Base-by-base conservation (phyloP, 192 early-diverging fungal genomes). In the Mortierella alpina region DNA sequence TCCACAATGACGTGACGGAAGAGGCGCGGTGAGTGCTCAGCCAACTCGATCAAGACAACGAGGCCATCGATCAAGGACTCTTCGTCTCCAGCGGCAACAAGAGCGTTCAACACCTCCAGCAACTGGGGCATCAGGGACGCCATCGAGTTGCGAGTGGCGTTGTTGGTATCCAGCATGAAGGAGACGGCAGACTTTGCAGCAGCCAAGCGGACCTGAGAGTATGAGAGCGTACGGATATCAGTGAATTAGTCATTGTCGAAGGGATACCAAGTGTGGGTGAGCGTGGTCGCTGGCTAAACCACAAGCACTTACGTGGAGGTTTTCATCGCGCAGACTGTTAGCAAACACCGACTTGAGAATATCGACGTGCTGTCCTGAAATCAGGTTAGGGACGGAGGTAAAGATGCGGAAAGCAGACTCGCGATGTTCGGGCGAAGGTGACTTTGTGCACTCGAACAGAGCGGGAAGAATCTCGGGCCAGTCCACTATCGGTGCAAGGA, bases 351-450 rank as follows among this genome's bases (percentile, higher is more conserved):
- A 85, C 66, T 88, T 93, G 71, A 96, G 86, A 12, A 91, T 83
- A 49, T 91, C 89, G 1, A 86, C 84, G 72, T 92, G 88, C 83
- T 96, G 90, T 62, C 88, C 89, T 40, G 88, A 82, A 57, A 97
- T 91, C 72, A 97, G 69, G 39, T 88, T 88, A 50, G 96, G 93
- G 51, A 96, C 93, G 60, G 92, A 86, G 40, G 91, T 89, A 74
- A 99, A 94, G 66, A 99, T 93, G 68, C 93, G 92, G 87, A 97
- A 96, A 57, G 93, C 96, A 62, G 92, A 91, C 84, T 96, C 95
- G 54, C 95, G 91, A 64, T 93, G 93, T 65, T 88, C 92, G 39
- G 90, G 84, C 6, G 90, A 86, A 63, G 88, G 84, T 18, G 96
- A 91, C 82, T 95, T 90, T 59, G 90, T 89, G 82, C 93, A 96